Base-by-base conservation (phyloP, 148 eudicot species). In the Cornus suecica region DNA sequence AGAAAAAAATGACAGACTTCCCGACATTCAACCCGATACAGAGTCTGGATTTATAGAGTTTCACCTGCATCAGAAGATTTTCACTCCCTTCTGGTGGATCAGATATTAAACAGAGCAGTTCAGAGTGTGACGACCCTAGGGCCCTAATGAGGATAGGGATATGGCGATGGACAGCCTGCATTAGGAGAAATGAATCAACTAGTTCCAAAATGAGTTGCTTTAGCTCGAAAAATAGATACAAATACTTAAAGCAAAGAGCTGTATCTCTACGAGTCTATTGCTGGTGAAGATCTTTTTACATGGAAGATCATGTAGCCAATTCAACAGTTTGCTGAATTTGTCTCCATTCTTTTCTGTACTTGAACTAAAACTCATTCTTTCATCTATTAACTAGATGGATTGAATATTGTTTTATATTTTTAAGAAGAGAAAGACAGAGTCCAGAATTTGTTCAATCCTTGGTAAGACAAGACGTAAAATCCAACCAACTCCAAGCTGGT, bases 121-220 rank as follows among this genome's bases (percentile, higher is more conserved):
- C 93, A 29, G 93, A 79, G 79, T 81, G 88, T 76, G 97, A 86
- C 25, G 98, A 83, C 66, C 92, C 97, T 63, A 91, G 80, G 69
- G 93, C 83, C 86, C 98, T 86, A 69, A 91, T 76, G 78, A 96
- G 87, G 78, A 86, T 86, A 10, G 97, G 89, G 72, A 91, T 77
- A 80, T 91, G 98, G 60, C 94, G 99, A 90, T 90, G 93, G 74
- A 96, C 82, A 78, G 94, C 99, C 97, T 96, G 89, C 83, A 86
- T 20, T 23, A 62, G 24, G 34, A 74, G 45, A 11, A 48, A 34
- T 42, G 29, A 20, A 30, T 27, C 48, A 65, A 69, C 10, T 25
- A 4, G 26, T 31, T 31, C 42, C 42, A 37, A 15, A 22, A 37
- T 5, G 62, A 58, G 24, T 5, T 58, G 24, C 24, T 5, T 58